Conservation (phyloP, 2,329 filamentous ascomycete species). For the Karstenula rhodostoma region DNA sequence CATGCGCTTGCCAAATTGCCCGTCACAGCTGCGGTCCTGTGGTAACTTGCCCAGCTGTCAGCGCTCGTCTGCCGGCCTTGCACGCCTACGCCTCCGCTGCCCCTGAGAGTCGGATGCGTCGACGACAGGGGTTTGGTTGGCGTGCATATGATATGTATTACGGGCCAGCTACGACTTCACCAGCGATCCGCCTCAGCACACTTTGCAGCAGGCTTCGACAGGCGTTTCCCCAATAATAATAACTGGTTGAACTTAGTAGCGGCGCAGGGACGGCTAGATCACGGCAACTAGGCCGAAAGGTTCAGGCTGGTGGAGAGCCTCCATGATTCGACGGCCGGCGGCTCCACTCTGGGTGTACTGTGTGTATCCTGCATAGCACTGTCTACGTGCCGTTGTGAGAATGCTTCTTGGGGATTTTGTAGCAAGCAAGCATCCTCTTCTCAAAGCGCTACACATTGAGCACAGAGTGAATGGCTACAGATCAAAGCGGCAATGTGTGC, state of each 20-base stretch:
- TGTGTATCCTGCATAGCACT: too few species aligned
- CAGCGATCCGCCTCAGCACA: neutral
- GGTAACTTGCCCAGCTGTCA: neutral
- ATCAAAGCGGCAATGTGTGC: neutral
- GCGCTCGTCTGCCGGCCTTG: neutral
- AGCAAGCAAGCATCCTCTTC: neutral
- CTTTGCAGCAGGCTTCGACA: neutral
- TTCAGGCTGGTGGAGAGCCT: neutral
- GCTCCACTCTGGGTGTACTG: neutral
- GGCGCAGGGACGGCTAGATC: conserved; percentile 5
- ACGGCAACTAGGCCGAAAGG: conserved; percentile 6
- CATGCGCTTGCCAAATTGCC: conserved; percentile 11
- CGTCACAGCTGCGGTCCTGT: conserved; percentile 6
- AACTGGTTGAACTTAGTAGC: neutral
- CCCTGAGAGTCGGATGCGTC: neutral
- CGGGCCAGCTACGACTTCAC: neutral
- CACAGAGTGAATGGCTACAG: neutral
- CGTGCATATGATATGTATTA: too few species aligned
- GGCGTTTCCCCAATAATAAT: neutral
- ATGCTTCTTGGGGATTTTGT: neutral
- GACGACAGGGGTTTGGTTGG: neutral
- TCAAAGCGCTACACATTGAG: neutral
- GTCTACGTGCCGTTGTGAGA: neutral
- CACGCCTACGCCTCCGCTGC: neutral
- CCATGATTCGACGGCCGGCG: neutral